Conservation (phyloP, 208 protist genomes). For the Leishmania guyanensis region DNA sequence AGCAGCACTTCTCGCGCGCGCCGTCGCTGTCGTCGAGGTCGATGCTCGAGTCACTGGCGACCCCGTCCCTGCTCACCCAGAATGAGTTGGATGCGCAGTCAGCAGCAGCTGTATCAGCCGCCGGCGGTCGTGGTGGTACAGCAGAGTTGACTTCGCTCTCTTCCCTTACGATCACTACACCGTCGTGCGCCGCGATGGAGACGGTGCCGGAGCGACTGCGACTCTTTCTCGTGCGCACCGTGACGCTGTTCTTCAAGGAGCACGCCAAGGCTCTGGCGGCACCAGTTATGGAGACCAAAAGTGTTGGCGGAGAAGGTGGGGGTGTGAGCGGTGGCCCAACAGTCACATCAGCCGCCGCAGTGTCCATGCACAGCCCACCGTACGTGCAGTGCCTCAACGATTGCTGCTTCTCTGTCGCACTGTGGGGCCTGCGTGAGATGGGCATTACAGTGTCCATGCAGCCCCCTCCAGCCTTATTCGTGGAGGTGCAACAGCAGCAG, state of each 20-base stretch:
- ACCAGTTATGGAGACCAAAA: neutral
- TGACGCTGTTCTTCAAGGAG: constrained; percentile 34
- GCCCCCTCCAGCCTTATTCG: constrained; percentile 24
- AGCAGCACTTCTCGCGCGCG: constrained; percentile 7
- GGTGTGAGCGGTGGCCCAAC: neutral
- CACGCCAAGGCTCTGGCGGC: neutral
- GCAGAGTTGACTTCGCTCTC: neutral
- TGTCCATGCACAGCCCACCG: constrained; percentile 16
- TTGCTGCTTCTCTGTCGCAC: constrained; percentile 26
- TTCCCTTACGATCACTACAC: neutral
- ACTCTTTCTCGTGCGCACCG: constrained; percentile 25
- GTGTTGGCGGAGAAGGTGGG: neutral
- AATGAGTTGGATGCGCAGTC: neutral
- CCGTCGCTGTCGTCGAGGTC: neutral
- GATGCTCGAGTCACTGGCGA: neutral
- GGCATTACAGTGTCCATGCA: constrained; percentile 31
- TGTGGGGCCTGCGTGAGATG: constrained; percentile 41
- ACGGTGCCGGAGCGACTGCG: constrained; percentile 26
- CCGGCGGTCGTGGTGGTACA: neutral
- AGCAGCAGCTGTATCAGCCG: neutral
- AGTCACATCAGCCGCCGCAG: neutral
- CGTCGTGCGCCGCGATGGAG: neutral
- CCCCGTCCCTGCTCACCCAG: neutral
- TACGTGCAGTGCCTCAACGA: constrained; percentile 41
- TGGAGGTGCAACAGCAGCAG: constrained; percentile 25